phyloP scores from a whole-genome alignment of 169 alveolate genomes.

The Plasmodium gallinaceum region DNA sequence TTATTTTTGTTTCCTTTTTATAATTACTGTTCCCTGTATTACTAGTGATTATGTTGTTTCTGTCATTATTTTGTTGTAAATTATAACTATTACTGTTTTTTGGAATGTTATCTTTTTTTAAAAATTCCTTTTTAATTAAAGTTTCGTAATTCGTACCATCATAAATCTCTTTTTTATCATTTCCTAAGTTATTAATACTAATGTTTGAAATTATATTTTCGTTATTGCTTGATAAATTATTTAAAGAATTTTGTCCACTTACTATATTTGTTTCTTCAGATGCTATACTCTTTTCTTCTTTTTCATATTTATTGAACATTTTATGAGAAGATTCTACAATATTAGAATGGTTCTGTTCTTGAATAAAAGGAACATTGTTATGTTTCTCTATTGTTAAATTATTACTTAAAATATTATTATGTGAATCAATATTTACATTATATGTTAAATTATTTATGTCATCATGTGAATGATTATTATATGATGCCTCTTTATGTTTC shows the following conservation, averaged over 20 bases:
- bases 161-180: constrained; percentile 5
- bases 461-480: background rate
- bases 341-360: background rate
- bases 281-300: constrained; percentile 53
- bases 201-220: background rate
- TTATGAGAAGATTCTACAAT: background rate
- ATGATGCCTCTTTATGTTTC: background rate
- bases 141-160: background rate
- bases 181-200: background rate
- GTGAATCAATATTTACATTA: no score
- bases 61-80: background rate
- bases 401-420: no score
- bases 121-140: background rate
- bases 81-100: constrained; percentile 4
- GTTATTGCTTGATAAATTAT: background rate
- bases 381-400: background rate
- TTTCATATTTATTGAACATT: constrained; percentile 13
- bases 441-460: background rate
- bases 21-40: background rate
- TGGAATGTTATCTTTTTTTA: background rate
- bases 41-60: background rate
- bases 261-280: constrained; percentile 58
- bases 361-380: background rate
- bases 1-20: background rate
- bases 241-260: constrained; percentile 27